Evolutionary conservation across 2,329 filamentous ascomycete species (phyloP).

Genomic region (Ciborinia camelliae): DNA sequence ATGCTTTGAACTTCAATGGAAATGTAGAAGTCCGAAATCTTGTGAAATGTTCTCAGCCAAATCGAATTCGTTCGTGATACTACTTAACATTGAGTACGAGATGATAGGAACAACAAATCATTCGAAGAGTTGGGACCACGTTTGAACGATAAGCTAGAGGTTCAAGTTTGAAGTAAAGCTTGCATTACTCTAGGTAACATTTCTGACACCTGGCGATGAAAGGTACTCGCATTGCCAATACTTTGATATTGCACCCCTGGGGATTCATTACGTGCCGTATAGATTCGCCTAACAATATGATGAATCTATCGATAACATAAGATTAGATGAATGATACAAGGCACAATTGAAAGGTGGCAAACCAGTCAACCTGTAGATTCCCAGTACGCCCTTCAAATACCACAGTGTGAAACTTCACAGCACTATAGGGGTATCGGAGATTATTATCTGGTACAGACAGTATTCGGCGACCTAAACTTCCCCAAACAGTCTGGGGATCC

Average conservation of each 20-base stretch:
- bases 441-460: conserved; percentile 1
- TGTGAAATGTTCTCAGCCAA: not conserved
- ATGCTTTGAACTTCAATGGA: not conserved
- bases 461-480: conserved; percentile 16
- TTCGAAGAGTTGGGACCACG: not conserved
- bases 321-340: not conserved
- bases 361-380: not conserved
- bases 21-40: not conserved
- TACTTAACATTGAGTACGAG: not conserved
- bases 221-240: not conserved
- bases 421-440: not conserved
- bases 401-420: conserved; percentile 13
- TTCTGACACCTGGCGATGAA: not conserved
- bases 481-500: not conserved
- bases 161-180: not conserved
- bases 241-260: not conserved
- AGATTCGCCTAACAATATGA: not conserved
- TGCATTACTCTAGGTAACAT: not conserved
- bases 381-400: not conserved
- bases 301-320: not conserved
- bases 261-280: not conserved
- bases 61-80: not conserved
- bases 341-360: conserved; percentile 7
- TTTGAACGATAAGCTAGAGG: not conserved
- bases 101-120: not conserved